Percentiles rank a stretch among this genome's conserved stretches.
These are phyloP conservation scores for Cyberlindnera nakhonratchasimensis DNA, from an alignment of 805 yeast genomes.

Conservation along the genomic window DNA sequence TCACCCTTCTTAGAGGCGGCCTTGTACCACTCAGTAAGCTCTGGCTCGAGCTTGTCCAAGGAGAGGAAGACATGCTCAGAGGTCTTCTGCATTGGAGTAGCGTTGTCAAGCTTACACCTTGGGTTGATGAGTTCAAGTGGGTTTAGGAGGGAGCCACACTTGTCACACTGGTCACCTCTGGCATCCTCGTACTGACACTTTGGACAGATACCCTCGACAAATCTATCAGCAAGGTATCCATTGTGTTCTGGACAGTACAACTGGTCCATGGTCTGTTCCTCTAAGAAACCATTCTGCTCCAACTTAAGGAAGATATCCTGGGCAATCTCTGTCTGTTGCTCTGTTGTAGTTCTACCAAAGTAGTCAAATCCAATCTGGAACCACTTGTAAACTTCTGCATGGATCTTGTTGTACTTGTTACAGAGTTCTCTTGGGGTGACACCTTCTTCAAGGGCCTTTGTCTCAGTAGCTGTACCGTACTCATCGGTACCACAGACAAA, in stretches of 20 bases:
- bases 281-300: conserved; percentile 72
- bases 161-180: conserved; percentile 98
- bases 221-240: conserved; percentile 92
- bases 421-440: conserved; percentile 86
- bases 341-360: conserved; percentile 96
- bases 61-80: conserved; percentile 85
- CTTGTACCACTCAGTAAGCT: conserved; percentile 67
- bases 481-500: conserved; percentile 97
- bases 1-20: conserved; percentile 66
- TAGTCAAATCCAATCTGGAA: conserved; percentile 91
- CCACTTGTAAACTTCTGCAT: conserved; percentile 92
- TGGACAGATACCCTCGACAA: conserved; percentile 97
- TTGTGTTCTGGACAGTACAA: conserved; percentile 87
- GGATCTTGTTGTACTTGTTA: conserved; percentile 84
- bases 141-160: conserved; percentile 84
- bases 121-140: conserved; percentile 94
- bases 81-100: conserved; percentile 73
- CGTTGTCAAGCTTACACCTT: conserved; percentile 87
- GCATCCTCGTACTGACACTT: conserved; percentile 95
- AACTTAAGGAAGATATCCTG: conserved; percentile 85
- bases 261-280: conserved; percentile 86
- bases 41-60: conserved; percentile 79
- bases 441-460: conserved; percentile 93
- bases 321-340: conserved; percentile 87
- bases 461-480: conserved; percentile 99